These are phyloP conservation scores for Colletotrichum cuscutae DNA, from an alignment of 2,329 filamentous ascomycete species.

Conservation along the genomic window DNA sequence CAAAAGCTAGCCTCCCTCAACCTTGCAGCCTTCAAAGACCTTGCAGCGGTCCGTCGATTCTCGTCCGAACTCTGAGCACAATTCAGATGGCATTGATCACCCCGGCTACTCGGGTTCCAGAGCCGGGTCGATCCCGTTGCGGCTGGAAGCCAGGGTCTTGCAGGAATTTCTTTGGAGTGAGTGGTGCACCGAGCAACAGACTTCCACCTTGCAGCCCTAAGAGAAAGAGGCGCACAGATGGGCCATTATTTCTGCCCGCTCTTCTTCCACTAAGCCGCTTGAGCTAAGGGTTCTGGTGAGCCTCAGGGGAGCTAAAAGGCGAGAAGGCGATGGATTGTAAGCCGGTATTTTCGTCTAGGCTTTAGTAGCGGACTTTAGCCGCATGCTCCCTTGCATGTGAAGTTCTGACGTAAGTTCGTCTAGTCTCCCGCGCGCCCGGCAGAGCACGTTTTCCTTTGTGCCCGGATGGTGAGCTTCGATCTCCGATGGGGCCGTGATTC, in stretches of 20 bases:
- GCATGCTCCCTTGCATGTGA: slow-evolving; percentile 13
- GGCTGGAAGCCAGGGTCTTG: not conserved
- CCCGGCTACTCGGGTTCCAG: slow-evolving; percentile 17
- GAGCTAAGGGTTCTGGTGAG: slow-evolving; percentile 24
- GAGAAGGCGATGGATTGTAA: slow-evolving; percentile 2
- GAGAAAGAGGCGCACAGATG: slow-evolving; percentile 1
- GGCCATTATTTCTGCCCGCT: not conserved
- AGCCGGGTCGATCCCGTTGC: slow-evolving; percentile 29
- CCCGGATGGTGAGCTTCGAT: not conserved
- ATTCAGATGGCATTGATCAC: slow-evolving; percentile 23
- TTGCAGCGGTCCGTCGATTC: slow-evolving; percentile 14
- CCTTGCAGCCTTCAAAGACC: not conserved
- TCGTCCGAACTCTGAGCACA: slow-evolving; percentile 2
- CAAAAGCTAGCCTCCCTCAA: not conserved
- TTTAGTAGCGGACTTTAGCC: not conserved
- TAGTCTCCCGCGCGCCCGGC: not conserved
- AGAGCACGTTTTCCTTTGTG: slow-evolving; percentile 22
- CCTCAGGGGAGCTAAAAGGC: slow-evolving; percentile 2
- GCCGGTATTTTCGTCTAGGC: slow-evolving; percentile 31
- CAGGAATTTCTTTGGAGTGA: slow-evolving; percentile 6
- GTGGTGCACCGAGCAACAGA: slow-evolving; percentile 27
- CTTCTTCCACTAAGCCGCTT: not conserved
- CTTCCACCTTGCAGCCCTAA: slow-evolving; percentile 2
- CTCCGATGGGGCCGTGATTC: not conserved
- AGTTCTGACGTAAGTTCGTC: slow-evolving; percentile 26